phyloP scores from a whole-genome alignment of 257 asterid genomes.

The Cynanchum wilfordii region DNA sequence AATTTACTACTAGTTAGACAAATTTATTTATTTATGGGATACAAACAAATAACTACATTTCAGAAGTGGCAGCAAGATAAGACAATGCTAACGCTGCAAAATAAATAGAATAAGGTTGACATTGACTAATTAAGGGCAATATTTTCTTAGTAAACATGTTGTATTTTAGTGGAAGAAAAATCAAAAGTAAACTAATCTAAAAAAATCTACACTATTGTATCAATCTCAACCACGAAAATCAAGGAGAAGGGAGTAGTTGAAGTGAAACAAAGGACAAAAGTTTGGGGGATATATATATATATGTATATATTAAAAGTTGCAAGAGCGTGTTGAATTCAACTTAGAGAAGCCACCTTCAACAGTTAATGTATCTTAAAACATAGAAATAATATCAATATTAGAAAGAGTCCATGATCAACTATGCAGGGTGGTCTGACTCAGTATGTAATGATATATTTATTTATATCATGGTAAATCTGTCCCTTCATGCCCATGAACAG shows the following conservation, averaged over 20 bases:
- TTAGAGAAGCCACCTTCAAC: not conserved
- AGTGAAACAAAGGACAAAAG: not conserved
- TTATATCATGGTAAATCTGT: too few relatives aligned
- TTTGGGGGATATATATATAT: too few relatives aligned
- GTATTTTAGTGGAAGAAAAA: not conserved
- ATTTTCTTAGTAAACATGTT: not conserved
- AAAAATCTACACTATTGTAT: not conserved
- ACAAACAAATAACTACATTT: not conserved
- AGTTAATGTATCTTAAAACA: not conserved
- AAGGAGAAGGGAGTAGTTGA: not conserved
- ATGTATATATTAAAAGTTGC: not conserved
- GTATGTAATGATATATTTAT: too few relatives aligned
- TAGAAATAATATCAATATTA: too few relatives aligned
- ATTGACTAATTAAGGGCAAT: not conserved
- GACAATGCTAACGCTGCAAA: not conserved
- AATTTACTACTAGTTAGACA: too few relatives aligned
- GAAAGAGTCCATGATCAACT: too few relatives aligned
- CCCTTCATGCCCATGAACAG: too few relatives aligned
- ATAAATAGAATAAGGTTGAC: not conserved
- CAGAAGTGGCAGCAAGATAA: not conserved
- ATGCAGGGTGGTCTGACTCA: too few relatives aligned
- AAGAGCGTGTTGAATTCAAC: not conserved
- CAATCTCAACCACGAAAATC: not conserved
- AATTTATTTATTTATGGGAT: not conserved
- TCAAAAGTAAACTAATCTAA: not conserved